Conservation (phyloP, 257 asterid genomes). For the Solanum piurae region DNA sequence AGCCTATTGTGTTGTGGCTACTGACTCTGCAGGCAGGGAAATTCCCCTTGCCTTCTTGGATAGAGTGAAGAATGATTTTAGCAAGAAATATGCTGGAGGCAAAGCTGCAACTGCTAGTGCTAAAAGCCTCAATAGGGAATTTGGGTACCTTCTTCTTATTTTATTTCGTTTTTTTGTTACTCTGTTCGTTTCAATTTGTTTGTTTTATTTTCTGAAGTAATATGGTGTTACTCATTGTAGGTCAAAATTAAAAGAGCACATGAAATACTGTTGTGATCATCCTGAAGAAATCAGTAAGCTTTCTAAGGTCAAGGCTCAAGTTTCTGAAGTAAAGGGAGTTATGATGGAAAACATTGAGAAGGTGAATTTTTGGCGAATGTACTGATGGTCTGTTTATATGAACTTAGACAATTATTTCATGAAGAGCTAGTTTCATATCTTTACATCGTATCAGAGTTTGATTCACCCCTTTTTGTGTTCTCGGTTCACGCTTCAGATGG, state of each 20-base stretch:
- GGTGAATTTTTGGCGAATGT: conserved; percentile 9
- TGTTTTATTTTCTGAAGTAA: background rate
- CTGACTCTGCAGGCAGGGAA: conserved; percentile 44
- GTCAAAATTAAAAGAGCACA: conserved; percentile 45
- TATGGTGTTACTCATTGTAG: conserved; percentile 1
- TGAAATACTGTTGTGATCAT: conserved; percentile 36
- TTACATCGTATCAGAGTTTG: background rate
- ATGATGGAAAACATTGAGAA: conserved; percentile 58
- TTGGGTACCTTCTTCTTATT: conserved; percentile 7
- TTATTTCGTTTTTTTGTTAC: background rate
- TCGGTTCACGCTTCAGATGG: background rate
- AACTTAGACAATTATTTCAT: accelerated
- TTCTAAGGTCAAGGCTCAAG: conserved; percentile 48
- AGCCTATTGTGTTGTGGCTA: conserved; percentile 51
- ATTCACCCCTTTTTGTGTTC: background rate
- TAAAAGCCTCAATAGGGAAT: conserved; percentile 37
- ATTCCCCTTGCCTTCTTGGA: conserved; percentile 37
- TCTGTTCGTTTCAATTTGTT: background rate
- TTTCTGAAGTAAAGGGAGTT: conserved; percentile 44
- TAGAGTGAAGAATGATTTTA: conserved; percentile 39
- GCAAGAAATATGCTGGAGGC: conserved; percentile 32
- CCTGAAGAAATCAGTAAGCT: conserved; percentile 44
- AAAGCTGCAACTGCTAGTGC: conserved; percentile 34
- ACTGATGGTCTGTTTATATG: background rate
- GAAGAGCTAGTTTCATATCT: accelerated